Evolutionary conservation across 2,329 filamentous ascomycete species (phyloP).

Genomic region (Hymenoscyphus infarciens): DNA sequence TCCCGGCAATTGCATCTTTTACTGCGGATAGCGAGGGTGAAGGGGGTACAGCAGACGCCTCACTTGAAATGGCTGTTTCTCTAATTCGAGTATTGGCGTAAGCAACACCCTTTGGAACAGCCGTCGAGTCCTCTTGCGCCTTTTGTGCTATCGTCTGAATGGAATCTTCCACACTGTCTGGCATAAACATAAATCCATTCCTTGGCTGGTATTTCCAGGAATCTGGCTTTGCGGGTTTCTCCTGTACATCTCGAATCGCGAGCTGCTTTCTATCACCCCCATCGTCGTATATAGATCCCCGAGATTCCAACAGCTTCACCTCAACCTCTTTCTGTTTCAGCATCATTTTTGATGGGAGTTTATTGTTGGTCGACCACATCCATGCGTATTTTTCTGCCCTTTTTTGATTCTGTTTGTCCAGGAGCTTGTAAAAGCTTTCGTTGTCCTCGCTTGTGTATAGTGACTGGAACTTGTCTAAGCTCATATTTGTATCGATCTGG

Average conservation of each 20-base stretch:
- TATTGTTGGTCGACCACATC: conserved; percentile 83
- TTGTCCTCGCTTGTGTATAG: conserved; percentile 98
- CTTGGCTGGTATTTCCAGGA: conserved; percentile 70
- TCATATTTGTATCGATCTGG: conserved; percentile 68
- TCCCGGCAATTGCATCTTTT: conserved; percentile 77
- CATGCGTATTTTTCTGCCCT: conserved; percentile 81
- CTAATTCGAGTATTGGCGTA: conserved; percentile 83
- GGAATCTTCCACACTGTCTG: conserved; percentile 59
- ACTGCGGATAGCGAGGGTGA: conserved; percentile 84
- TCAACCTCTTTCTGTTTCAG: conserved; percentile 63
- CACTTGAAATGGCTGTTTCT: conserved; percentile 39
- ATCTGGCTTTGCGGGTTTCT: conserved; percentile 73
- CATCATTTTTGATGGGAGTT: conserved; percentile 77
- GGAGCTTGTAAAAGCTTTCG: conserved; percentile 87
- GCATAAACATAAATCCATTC: conserved; percentile 85
- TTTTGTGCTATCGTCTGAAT: conserved; percentile 62
- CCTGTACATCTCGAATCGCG: conserved; percentile 63
- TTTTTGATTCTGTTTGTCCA: conserved; percentile 88
- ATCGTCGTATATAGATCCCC: conserved; percentile 50
- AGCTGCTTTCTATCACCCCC: conserved; percentile 54
- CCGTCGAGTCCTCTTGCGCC: conserved; percentile 67
- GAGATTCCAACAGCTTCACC: conserved; percentile 46
- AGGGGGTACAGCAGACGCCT: conserved; percentile 51
- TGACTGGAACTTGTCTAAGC: conserved; percentile 78
- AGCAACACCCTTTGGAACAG: conserved; percentile 71